Percentiles rank a stretch among this genome's conserved stretches.
Conservation (phyloP, 139 green algal species). For the Desmodesmus armatus region DNA sequence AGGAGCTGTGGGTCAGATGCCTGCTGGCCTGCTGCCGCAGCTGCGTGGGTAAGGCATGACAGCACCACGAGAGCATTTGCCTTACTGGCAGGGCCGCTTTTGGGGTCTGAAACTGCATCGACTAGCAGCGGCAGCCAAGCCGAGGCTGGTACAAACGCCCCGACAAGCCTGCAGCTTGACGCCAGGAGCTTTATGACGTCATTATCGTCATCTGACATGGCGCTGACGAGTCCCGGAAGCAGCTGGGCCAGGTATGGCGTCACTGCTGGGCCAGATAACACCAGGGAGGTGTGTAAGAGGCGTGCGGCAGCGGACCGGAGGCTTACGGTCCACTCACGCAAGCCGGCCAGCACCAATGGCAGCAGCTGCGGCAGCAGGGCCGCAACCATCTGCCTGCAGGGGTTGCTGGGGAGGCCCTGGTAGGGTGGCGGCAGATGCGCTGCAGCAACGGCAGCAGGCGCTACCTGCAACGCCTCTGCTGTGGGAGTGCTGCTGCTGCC, state of each 20-base stretch:
- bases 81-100: conserved; percentile 45
- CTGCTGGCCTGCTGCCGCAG: conserved; percentile 42
- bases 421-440: conserved; percentile 50
- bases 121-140: conserved; percentile 73
- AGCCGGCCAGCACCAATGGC: conserved; percentile 57
- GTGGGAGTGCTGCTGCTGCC: not conserved
- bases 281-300: conserved; percentile 57
- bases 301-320: conserved; percentile 63
- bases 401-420: conserved; percentile 39
- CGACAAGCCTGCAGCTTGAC: conserved; percentile 61
- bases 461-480: no score
- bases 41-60: conserved; percentile 68
- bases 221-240: conserved; percentile 58
- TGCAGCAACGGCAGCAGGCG: conserved; percentile 34
- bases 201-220: conserved; percentile 70
- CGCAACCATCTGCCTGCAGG: conserved; percentile 51
- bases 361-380: conserved; percentile 65
- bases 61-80: conserved; percentile 78
- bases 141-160: conserved; percentile 49
- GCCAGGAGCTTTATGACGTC: conserved; percentile 59
- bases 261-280: conserved; percentile 56
- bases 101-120: conserved; percentile 54
- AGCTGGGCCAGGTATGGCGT: conserved; percentile 60
- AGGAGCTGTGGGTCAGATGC: conserved; percentile 39
- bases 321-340: conserved; percentile 66